Percentiles rank a stretch among this genome's conserved stretches.
Conservation (phyloP, 371 early-diverging fungal genomes). For the Mucor mucedo region DNA sequence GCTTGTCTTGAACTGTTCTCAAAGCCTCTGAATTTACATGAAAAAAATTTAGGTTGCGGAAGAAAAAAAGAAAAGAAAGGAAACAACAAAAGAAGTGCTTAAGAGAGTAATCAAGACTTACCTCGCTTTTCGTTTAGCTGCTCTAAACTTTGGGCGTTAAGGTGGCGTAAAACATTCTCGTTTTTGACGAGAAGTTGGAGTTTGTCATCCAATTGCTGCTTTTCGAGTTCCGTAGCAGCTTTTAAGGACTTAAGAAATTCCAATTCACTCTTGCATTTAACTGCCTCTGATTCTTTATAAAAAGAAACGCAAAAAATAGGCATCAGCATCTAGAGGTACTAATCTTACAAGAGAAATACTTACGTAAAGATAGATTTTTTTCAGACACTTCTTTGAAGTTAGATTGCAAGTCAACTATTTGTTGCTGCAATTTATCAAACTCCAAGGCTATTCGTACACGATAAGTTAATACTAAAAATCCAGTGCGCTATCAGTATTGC, state of each 20-base stretch:
- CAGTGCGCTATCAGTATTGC: not conserved
- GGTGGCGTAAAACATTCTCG: slow-evolving; percentile 3
- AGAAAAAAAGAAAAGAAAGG: slow-evolving; percentile 1
- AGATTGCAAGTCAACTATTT: not conserved
- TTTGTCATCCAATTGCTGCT: slow-evolving; percentile 1
- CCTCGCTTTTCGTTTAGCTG: slow-evolving; percentile 11
- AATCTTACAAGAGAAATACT: not conserved
- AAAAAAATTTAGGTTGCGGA: not conserved
- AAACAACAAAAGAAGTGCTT: not conserved
- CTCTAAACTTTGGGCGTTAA: not conserved
- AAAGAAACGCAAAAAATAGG: no score
- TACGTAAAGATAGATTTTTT: slow-evolving; percentile 2
- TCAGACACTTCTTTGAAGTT: not conserved
- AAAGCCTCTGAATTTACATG: not conserved
- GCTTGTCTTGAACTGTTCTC: no score
- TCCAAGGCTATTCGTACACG: slow-evolving; percentile 4
- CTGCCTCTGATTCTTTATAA: no score
- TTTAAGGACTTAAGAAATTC: not conserved
- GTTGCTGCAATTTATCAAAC: not conserved
- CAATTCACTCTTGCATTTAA: not conserved
- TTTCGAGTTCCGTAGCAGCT: not conserved
- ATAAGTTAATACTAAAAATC: not conserved
- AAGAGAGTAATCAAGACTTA: not conserved
- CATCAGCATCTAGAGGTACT: no score
- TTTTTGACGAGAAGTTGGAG: not conserved